Percentiles rank a stretch among this genome's conserved stretches.
Conservation (phyloP, 2,329 filamentous ascomycete genomes). For the Talaromyces sp. region DNA sequence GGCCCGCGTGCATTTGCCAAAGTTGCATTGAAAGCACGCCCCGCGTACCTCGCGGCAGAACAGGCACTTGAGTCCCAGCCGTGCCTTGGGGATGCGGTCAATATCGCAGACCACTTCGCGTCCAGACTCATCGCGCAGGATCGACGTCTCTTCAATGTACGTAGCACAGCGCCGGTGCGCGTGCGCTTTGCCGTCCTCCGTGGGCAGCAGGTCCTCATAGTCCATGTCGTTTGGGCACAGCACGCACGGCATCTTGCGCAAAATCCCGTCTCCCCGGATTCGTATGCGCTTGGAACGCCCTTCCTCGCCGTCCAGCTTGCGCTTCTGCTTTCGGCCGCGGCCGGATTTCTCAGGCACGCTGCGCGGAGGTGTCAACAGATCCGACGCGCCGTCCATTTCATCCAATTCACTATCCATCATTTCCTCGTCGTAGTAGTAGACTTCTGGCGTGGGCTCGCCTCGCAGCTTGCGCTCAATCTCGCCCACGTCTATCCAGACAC, state of each 20-base stretch:
- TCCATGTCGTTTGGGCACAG: slow-evolving; percentile 88
- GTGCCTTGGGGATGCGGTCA: slow-evolving; percentile 75
- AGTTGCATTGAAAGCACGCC: slow-evolving; percentile 94
- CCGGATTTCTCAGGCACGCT: slow-evolving; percentile 58
- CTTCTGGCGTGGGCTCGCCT: slow-evolving; percentile 63
- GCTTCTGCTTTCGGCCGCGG: slow-evolving; percentile 65
- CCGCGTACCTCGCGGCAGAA: slow-evolving; percentile 91
- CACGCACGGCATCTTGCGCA: slow-evolving; percentile 73
- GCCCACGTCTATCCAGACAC: slow-evolving; percentile 95
- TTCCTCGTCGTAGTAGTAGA: slow-evolving; percentile 37
- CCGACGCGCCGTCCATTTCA: slow-evolving; percentile 57
- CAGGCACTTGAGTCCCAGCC: slow-evolving; percentile 86
- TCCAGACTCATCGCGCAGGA: slow-evolving; percentile 62
- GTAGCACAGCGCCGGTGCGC: slow-evolving; percentile 84
- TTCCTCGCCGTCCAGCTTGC: slow-evolving; percentile 41
- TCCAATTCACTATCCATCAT: slow-evolving; percentile 58
- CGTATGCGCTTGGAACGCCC: slow-evolving; percentile 72
- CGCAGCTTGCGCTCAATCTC: slow-evolving; percentile 92
- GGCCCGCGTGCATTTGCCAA: slow-evolving; percentile 85
- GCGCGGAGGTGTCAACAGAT: slow-evolving; percentile 72
- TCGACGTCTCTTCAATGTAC: slow-evolving; percentile 87
- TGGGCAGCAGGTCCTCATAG: slow-evolving; percentile 74
- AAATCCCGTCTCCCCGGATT: slow-evolving; percentile 60
- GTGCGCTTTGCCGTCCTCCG: slow-evolving; percentile 72
- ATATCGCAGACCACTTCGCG: slow-evolving; percentile 72